These are phyloP conservation scores for Batrachochytrium dendrobatidis DNA, from an alignment of 371 early-diverging fungal species.

Conservation along the genomic window DNA sequence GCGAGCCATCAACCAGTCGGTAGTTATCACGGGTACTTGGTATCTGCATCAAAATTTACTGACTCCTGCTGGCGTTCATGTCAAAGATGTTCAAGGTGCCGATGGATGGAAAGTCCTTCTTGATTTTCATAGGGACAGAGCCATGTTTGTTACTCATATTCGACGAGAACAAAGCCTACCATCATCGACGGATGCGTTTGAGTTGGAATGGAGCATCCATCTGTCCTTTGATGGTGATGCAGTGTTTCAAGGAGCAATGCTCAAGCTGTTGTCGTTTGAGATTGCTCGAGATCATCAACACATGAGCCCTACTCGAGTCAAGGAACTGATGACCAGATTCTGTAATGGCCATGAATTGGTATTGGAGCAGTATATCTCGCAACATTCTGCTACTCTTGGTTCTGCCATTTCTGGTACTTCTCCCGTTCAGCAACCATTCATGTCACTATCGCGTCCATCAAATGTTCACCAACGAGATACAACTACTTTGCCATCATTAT, in stretches of 20 bases:
- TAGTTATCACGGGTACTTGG: background rate
- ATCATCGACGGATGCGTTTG: conserved; percentile 4
- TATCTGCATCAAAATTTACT: conserved; percentile 2
- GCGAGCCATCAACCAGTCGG: conserved; percentile 1
- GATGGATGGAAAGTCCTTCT: conserved; percentile 1
- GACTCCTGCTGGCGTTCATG: background rate
- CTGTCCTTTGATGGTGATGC: conserved; percentile 1
- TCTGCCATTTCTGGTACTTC: background rate
- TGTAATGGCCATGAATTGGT: background rate
- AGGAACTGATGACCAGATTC: background rate
- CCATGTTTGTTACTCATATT: background rate
- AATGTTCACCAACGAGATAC: background rate
- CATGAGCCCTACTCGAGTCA: background rate
- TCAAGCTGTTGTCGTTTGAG: background rate
- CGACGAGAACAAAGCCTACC: background rate
- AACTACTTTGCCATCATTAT: background rate
- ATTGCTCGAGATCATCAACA: background rate
- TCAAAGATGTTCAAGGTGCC: background rate
- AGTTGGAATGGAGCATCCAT: background rate
- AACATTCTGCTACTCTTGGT: background rate
- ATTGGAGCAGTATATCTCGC: background rate
- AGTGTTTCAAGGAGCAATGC: background rate
- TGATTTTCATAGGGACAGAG: background rate
- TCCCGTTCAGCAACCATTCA: background rate
- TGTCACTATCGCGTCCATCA: background rate